These are phyloP conservation scores for Parathielavia appendiculata DNA, from an alignment of 495 filamentous ascomycete genomes.

Conservation along the genomic window DNA sequence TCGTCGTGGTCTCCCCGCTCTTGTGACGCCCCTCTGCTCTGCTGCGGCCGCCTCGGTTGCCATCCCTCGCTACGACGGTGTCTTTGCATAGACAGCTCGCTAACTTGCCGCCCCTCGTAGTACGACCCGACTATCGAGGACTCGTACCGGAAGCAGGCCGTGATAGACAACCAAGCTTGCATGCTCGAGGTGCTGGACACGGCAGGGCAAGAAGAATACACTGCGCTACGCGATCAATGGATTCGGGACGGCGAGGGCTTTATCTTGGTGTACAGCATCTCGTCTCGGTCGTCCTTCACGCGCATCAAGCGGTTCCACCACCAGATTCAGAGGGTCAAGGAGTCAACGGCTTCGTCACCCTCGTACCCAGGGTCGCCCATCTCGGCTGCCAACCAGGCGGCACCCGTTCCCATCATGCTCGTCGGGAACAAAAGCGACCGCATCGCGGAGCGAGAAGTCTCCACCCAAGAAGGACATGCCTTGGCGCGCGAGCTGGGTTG, in stretches of 20 bases:
- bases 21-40: neutral
- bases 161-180: constrained; percentile 92
- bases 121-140: constrained; percentile 98
- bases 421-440: constrained; percentile 98
- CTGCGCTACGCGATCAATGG: constrained; percentile 94
- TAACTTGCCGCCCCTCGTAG: constrained; percentile 27
- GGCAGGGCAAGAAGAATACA: constrained; percentile 99
- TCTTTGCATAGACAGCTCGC: constrained; percentile 15
- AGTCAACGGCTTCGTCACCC: constrained; percentile 77
- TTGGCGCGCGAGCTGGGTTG: constrained; percentile 88
- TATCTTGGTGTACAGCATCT: constrained; percentile 96
- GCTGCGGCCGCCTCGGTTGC: neutral
- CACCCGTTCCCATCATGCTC: constrained; percentile 89
- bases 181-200: constrained; percentile 99
- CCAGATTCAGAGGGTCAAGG: constrained; percentile 96
- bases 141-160: constrained; percentile 96
- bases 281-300: constrained; percentile 87
- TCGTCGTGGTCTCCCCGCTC: neutral
- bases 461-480: constrained; percentile 90
- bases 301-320: constrained; percentile 93
- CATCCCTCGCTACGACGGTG: constrained; percentile 8
- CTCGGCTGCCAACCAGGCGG: constrained; percentile 46
- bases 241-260: constrained; percentile 97
- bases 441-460: constrained; percentile 91
- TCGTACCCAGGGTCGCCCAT: constrained; percentile 59